phyloP scores from a whole-genome alignment of 1,284 basidiomycete genomes.

The Macrocybe sp. region DNA sequence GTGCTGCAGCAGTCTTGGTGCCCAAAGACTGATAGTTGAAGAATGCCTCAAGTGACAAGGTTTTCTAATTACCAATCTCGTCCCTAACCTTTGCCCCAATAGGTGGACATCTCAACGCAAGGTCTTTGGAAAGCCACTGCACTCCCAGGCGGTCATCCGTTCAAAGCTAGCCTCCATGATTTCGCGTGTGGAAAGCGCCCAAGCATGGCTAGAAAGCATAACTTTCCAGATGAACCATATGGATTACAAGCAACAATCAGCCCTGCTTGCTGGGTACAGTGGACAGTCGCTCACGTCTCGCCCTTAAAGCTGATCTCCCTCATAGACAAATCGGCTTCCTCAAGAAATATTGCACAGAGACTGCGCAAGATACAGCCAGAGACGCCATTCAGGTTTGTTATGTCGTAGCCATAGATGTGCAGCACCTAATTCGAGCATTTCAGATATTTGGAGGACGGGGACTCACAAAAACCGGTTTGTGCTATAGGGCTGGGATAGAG shows the following conservation, averaged over 20 bases:
- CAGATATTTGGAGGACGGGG: slow-evolving; percentile 66
- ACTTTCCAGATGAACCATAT: slow-evolving; percentile 82
- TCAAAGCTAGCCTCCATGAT: slow-evolving; percentile 78
- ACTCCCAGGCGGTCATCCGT: slow-evolving; percentile 74
- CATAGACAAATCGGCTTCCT: slow-evolving; percentile 61
- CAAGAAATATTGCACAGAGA: slow-evolving; percentile 57
- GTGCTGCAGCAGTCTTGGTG: slow-evolving; percentile 38
- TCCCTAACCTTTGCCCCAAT: slow-evolving; percentile 12
- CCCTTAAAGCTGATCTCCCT: no score
- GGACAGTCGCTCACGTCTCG: no score
- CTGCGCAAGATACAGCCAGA: slow-evolving; percentile 58
- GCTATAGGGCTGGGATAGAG: background rate
- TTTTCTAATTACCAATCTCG: background rate
- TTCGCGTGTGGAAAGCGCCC: slow-evolving; percentile 66
- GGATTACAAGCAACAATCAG: slow-evolving; percentile 36
- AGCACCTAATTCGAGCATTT: background rate
- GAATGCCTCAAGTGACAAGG: slow-evolving; percentile 55
- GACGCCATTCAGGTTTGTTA: slow-evolving; percentile 50
- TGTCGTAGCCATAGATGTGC: background rate
- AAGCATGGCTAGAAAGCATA: slow-evolving; percentile 76
- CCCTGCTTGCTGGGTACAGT: slow-evolving; percentile 42
- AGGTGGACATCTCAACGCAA: slow-evolving; percentile 65
- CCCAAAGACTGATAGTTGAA: slow-evolving; percentile 57
- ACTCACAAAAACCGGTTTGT: slow-evolving; percentile 49
- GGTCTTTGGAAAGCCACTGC: slow-evolving; percentile 74